Evolutionary conservation across 257 asterid genomes (phyloP).

Genomic region (Lycium ferocissimum): DNA sequence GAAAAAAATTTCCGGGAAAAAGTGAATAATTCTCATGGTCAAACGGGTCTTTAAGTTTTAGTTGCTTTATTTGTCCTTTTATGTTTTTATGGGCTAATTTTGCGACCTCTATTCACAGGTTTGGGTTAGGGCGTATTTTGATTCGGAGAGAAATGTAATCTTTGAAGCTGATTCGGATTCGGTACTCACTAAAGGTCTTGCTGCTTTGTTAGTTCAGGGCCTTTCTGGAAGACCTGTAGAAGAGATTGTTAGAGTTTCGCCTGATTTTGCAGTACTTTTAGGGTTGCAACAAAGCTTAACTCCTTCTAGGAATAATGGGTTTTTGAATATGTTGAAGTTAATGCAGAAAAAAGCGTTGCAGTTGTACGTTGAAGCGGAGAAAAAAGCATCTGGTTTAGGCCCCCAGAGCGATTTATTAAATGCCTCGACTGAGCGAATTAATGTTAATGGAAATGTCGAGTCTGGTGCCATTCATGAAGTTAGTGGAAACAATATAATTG

Average conservation of each 20-base stretch:
- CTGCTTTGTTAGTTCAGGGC: conserved; percentile 87
- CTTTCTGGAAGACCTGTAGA: conserved; percentile 75
- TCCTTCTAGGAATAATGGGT: conserved; percentile 83
- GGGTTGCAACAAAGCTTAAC: conserved; percentile 82
- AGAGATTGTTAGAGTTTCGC: conserved; percentile 73
- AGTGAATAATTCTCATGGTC: too few species aligned
- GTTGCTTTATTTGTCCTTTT: too few species aligned
- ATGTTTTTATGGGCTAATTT: too few species aligned
- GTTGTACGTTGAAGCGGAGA: conserved; percentile 58
- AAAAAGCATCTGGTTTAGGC: conserved; percentile 38
- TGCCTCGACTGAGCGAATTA: conserved; percentile 36
- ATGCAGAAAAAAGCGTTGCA: conserved; percentile 87
- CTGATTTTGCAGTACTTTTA: conserved; percentile 74
- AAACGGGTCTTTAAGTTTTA: too few species aligned
- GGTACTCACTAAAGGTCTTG: conserved; percentile 77
- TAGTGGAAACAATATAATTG: neutral
- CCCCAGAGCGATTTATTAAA: conserved; percentile 11
- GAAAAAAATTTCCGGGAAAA: too few species aligned
- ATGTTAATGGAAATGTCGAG: conserved; percentile 36
- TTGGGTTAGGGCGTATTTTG: conserved; percentile 77
- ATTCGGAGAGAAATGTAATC: conserved; percentile 60
- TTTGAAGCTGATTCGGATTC: conserved; percentile 96
- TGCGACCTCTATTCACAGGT: conserved; percentile 46
- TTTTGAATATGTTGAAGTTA: conserved; percentile 87
- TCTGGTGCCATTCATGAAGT: conserved; percentile 36